Conservation (phyloP, 2,329 filamentous ascomycete genomes). For the Cercospora sesami region DNA sequence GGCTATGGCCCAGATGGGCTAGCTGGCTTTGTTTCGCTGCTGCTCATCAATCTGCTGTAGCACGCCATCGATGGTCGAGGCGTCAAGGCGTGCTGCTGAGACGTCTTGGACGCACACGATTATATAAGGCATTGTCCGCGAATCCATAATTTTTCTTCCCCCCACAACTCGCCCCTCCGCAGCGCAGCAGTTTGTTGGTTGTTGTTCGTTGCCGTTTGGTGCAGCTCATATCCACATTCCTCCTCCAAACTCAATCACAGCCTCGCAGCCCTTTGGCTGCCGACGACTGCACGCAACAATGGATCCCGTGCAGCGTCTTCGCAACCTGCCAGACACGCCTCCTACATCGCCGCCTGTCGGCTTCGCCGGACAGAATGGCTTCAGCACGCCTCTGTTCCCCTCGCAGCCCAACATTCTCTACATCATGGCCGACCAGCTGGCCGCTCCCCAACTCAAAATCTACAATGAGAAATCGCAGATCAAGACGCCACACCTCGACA, state of each 20-base stretch:
- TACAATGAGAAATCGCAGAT: conserved; percentile 87
- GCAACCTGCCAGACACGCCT: conserved; percentile 39
- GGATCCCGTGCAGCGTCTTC: conserved; percentile 34
- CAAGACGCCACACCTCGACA: conserved; percentile 86
- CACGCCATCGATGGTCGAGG: not conserved
- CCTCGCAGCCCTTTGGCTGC: not conserved
- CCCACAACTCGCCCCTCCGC: not conserved
- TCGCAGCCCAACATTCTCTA: conserved; percentile 75
- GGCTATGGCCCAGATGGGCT: not conserved
- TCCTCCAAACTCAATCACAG: not conserved
- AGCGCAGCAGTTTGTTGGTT: not conserved
- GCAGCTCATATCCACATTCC: not conserved
- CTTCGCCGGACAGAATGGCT: conserved; percentile 42
- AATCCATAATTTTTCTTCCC: not conserved
- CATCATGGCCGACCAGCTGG: conserved; percentile 96
- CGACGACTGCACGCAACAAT: conserved; percentile 5
- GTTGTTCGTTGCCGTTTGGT: not conserved
- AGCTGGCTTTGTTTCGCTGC: not conserved
- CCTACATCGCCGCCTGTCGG: conserved; percentile 42
- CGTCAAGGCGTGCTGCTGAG: not conserved
- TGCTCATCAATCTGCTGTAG: not conserved
- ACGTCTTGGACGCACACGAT: conserved; percentile 4
- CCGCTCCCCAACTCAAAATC: conserved; percentile 86
- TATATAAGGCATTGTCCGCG: conserved; percentile 3
- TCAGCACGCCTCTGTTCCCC: conserved; percentile 42